A percentile compares a stretch with the other conserved stretches of the same genome.
Evolutionary conservation across 345 rosid species (phyloP).

Genomic region (Hirschfeldia incana): DNA sequence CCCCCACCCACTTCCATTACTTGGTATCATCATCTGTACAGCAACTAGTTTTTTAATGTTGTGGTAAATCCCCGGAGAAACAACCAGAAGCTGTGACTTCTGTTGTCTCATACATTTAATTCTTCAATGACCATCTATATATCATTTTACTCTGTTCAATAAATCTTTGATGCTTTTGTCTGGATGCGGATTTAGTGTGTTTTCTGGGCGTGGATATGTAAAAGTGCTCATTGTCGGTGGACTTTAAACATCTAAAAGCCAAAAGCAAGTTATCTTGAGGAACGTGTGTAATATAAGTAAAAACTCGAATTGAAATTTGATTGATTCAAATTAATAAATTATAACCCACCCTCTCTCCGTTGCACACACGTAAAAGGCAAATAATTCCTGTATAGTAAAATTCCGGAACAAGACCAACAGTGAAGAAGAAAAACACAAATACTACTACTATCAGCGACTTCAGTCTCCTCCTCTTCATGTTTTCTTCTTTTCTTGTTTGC

Average conservation of each 20-base stretch:
- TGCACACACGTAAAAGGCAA: too few species aligned
- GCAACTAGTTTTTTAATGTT: slow-evolving; percentile 21
- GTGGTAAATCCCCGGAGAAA: slow-evolving; percentile 18
- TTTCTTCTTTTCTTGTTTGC: too few species aligned
- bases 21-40: slow-evolving; percentile 25
- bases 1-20: slow-evolving; percentile 4
- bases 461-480: too few species aligned
- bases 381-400: too few species aligned
- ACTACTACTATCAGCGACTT: too few species aligned
- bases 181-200: neutral
- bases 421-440: too few species aligned
- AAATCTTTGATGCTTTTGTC: neutral
- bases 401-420: too few species aligned
- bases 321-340: too few species aligned
- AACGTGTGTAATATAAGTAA: too few species aligned
- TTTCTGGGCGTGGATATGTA: neutral
- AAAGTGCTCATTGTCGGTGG: neutral
- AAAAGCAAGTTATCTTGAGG: too few species aligned
- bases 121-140: neutral
- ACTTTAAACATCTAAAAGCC: neutral
- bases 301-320: too few species aligned
- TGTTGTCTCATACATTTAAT: slow-evolving; percentile 13
- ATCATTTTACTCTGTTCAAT: slow-evolving; percentile 8
- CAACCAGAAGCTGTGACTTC: neutral
- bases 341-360: too few species aligned